Evolutionary conservation across 306 rosid genomes (phyloP).

Genomic region (Gastrolobium bilobum): DNA sequence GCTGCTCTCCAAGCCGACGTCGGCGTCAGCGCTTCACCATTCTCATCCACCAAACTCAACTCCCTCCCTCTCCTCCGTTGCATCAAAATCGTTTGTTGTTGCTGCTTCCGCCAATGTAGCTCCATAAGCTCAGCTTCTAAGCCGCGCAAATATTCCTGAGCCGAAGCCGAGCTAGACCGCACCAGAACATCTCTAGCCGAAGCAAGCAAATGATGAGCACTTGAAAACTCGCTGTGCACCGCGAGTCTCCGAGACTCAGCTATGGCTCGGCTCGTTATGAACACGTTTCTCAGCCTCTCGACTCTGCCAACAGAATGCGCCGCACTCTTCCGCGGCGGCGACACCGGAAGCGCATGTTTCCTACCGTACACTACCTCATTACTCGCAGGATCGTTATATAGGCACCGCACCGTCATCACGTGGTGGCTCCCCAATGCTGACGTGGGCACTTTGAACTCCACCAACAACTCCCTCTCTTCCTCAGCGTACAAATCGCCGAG

Average conservation of each 20-base stretch:
- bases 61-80: conserved; percentile 55
- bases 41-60: conserved; percentile 48
- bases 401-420: conserved; percentile 59
- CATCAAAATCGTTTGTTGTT: conserved; percentile 44
- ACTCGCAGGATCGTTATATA: conserved; percentile 56
- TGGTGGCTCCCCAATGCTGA: conserved; percentile 51
- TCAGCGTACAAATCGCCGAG: conserved; percentile 73
- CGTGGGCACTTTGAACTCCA: conserved; percentile 62
- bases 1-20: conserved; percentile 79
- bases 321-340: conserved; percentile 33
- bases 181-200: conserved; percentile 61
- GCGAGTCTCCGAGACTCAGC: conserved; percentile 62
- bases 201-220: conserved; percentile 59
- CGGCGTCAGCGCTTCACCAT: conserved; percentile 68
- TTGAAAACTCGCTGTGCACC: conserved; percentile 51
- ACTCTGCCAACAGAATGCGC: conserved; percentile 39
- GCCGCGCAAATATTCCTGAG: conserved; percentile 53
- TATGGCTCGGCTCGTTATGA: conserved; percentile 65
- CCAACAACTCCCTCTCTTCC: conserved; percentile 67
- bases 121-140: conserved; percentile 69
- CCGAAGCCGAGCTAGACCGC: conserved; percentile 49
- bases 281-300: conserved; percentile 56
- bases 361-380: conserved; percentile 56
- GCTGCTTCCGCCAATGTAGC: conserved; percentile 57
- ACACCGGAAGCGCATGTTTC: conserved; percentile 55